Evolutionary conservation across 176 grass and related monocot species (phyloP), one percentile per base, ranked within the genome.

Genomic region (Carex parvula): DNA sequence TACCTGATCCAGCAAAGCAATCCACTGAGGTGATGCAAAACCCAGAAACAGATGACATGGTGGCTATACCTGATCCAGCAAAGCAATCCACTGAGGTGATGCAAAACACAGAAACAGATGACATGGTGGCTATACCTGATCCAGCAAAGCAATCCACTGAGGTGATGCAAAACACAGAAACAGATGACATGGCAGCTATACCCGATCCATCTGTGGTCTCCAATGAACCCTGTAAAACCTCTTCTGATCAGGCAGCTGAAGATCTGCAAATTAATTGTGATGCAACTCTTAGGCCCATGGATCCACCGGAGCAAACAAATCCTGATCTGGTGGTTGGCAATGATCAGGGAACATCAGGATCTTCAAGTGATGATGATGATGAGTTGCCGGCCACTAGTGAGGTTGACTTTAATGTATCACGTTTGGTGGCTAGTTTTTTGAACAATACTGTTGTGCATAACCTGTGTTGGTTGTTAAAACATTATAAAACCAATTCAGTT

Each of bases 381-480:
- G 83, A 91, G 24, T 64, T 83, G 12, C 91, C 95, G 41, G 87
- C 91, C 81, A 93, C 92, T 32, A 98, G 80, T 80, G 95, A 98
- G 90, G 95, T 94, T 55, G 91, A 98, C 81, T 98, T 98, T 82
- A 91, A 94, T 70, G 88, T 95, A 61, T 88, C 86, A 17, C 81
- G 88, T 79, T 88, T 98, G 83, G 86, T 98, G 77, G 85, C 58
- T 61, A 91, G 58, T 80, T 92, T 98, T 78, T 85, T 88, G 52
- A 98, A 94, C 84, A 98, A 98, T 88, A 88, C 86, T 75, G 91
- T 93, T 29, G 74, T 98, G 17, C 84, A 94, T 90, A 98, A 98
- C 87, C 70, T 98, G 79, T 94, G 95, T 75, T 98, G 95, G 95
- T 81, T 98, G 85, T 77, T 98, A 60, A 98, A 91, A 41, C 86